Percentiles rank a stretch among this genome's conserved stretches.
These are phyloP conservation scores for Omphalea diandra DNA, from an alignment of 441 rosid species.

Conservation along the genomic window DNA sequence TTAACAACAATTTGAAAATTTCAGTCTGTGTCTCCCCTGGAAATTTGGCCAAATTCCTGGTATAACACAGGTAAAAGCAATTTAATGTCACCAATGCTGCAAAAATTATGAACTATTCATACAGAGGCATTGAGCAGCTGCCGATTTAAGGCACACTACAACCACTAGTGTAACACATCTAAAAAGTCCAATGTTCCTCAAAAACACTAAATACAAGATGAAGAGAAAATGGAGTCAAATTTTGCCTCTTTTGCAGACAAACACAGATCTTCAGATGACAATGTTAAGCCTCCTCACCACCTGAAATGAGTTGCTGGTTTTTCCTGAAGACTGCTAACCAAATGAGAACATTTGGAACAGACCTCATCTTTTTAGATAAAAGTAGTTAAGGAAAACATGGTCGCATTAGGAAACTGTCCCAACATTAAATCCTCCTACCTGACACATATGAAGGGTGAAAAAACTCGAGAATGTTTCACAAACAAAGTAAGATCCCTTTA, in stretches of 20 bases:
- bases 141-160: not conserved
- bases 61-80: conserved; percentile 12
- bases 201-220: no score
- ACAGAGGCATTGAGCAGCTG: not conserved
- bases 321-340: no score
- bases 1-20: conserved; percentile 71
- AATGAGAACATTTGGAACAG: no score
- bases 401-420: no score
- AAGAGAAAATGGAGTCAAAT: not conserved
- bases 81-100: not conserved
- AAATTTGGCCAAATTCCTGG: conserved; percentile 72
- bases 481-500: no score
- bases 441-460: no score
- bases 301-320: not conserved
- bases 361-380: no score
- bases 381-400: no score
- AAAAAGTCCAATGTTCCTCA: no score
- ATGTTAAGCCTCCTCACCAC: not conserved
- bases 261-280: no score
- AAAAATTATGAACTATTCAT: not conserved
- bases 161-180: not conserved
- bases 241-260: not conserved
- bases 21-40: conserved; percentile 59
- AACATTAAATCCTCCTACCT: no score
- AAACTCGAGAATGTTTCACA: no score